A percentile compares a stretch with the other conserved stretches of the same genome.
Evolutionary conservation across 306 rosid genomes (phyloP).

Genomic region (Corylus heterophylla): DNA sequence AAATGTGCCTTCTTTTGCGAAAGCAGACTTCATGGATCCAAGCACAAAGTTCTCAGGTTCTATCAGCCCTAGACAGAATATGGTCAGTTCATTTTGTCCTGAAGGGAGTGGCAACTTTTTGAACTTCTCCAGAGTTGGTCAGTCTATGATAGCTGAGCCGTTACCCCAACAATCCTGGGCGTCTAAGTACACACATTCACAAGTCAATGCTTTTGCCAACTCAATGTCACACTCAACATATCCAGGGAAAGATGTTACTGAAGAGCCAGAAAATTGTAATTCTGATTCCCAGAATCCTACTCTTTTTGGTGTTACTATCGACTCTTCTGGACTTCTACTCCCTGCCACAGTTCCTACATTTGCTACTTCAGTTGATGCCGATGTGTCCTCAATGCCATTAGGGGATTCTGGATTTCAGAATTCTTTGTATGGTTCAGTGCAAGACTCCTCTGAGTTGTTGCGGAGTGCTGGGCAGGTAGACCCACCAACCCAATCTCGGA

Average conservation of each 20-base stretch:
- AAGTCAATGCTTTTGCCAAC: conserved; percentile 53
- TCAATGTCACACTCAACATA: conserved; percentile 57
- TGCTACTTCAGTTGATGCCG: conserved; percentile 51
- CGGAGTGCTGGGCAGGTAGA: conserved; percentile 64
- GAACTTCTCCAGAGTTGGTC: conserved; percentile 61
- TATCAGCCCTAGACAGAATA: conserved; percentile 51
- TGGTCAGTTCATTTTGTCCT: conserved; percentile 58
- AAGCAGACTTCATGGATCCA: conserved; percentile 58
- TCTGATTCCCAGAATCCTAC: conserved; percentile 63
- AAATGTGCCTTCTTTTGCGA: conserved; percentile 60
- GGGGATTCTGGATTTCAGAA: conserved; percentile 70
- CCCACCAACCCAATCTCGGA: conserved; percentile 55
- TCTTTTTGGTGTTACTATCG: conserved; percentile 73
- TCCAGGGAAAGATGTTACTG: conserved; percentile 54
- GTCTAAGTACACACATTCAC: conserved; percentile 51
- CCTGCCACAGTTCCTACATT: conserved; percentile 62
- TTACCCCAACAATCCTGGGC: conserved; percentile 66
- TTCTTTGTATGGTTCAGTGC: conserved; percentile 59
- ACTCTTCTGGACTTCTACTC: conserved; percentile 84
- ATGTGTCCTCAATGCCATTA: conserved; percentile 58
- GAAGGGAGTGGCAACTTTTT: conserved; percentile 64
- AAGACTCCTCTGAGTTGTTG: conserved; percentile 71
- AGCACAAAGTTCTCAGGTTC: conserved; percentile 56
- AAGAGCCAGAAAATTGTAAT: conserved; percentile 48
- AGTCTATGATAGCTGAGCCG: conserved; percentile 56